These are phyloP conservation scores for Cladosporium sp. DNA, from an alignment of 2,329 filamentous ascomycete species.

Conservation along the genomic window DNA sequence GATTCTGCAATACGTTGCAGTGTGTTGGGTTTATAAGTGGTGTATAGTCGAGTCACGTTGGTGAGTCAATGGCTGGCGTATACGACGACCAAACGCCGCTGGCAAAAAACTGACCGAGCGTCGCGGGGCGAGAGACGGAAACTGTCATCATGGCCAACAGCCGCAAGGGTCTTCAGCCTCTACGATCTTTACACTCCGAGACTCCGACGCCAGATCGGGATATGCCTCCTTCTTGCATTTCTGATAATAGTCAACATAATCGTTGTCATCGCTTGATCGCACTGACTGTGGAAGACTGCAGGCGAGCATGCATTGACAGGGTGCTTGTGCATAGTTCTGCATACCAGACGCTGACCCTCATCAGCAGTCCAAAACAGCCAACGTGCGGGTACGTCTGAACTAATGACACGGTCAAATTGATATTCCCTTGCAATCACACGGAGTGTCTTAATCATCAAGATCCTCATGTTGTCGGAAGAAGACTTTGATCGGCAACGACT, in stretches of 20 bases:
- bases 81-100: background rate
- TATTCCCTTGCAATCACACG: background rate
- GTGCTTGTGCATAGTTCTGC: background rate
- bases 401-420: background rate
- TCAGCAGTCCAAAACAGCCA: background rate
- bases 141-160: background rate
- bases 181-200: background rate
- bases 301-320: background rate
- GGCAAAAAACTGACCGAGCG: conserved; percentile 3
- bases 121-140: background rate
- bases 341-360: background rate
- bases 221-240: background rate
- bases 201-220: background rate
- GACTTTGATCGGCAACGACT: background rate
- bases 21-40: background rate
- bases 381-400: background rate
- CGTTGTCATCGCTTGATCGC: background rate
- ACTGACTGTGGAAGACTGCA: background rate
- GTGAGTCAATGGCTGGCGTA: conserved; percentile 8
- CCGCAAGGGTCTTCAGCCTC: background rate
- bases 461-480: no score
- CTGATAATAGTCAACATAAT: background rate
- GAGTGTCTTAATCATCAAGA: no score
- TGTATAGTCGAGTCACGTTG: background rate
- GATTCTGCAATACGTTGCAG: background rate